Base-by-base conservation (phyloP, 495 filamentous ascomycete genomes). In the Penicillium bovifimosum region DNA sequence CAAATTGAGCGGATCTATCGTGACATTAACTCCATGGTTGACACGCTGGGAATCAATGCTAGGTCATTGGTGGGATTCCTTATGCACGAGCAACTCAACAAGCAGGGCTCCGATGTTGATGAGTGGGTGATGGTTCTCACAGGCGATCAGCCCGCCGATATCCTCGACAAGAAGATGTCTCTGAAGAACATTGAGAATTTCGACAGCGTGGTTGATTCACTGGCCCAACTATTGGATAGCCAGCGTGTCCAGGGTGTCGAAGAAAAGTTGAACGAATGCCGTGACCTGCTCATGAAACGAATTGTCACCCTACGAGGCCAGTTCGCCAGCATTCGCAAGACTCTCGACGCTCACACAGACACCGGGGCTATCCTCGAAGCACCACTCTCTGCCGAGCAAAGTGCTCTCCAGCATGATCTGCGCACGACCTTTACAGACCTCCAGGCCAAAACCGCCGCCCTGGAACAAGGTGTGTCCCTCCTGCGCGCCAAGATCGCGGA, bases 21-120 rank as follows among this genome's bases (percentile, higher is more conserved):
- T 11, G 95, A 96, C 56, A 89, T 96, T 59, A 97, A 97, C 66
- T 87, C 86, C 10, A 99, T 97, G 93, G 80, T 97, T 26, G 91
- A 96, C 61, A 91, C 87, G 2, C 68, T 96, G 16, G 95, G 91
- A 6, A 76, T 97, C 29, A 96, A 96, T 65, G 83, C 86, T 24
- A 83, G 88, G 5, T 80, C 84, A 9, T 67, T 99, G 24, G 72
- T 82, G 40, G 78, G 80, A 0, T 99, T 89, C 63, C 76, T 88
- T 28, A 65, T 79, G 29, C 71, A 71, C 45, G 75, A 82, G 47
- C 76, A 84, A 48, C 64, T 64, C 2, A 69, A 76, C 2, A 69
- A 76, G 34, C 71, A 82, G 39, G 76, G 87, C 50, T 77, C 95
- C 10, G 80, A 85, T 32, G 39, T 47, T 32, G 52, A 58, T 18